A percentile compares a stretch with the other conserved stretches of the same genome.
Evolutionary conservation across 805 yeast genomes (phyloP).

Genomic region (Lipomyces spencermartinsiae): DNA sequence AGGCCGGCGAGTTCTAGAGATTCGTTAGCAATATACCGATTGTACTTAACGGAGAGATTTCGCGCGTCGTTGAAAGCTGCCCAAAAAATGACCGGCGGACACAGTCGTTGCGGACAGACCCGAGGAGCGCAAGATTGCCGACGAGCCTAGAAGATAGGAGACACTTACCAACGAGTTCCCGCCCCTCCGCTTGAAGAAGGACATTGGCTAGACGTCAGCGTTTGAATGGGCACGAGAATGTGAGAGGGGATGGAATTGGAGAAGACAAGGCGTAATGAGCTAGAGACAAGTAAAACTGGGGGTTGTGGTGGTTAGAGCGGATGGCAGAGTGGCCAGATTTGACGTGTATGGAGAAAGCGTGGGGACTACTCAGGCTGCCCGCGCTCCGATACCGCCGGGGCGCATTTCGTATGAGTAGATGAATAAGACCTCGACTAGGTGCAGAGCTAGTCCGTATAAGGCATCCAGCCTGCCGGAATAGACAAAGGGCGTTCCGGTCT

Average conservation of each 20-base stretch:
- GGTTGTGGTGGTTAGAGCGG: not conserved
- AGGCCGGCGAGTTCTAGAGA: not conserved
- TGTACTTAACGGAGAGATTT: not conserved
- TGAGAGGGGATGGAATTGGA: not conserved
- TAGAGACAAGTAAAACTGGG: not conserved
- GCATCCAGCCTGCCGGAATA: not conserved
- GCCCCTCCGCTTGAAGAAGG: constrained; percentile 34
- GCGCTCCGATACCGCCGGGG: not conserved
- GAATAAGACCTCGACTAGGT: not conserved
- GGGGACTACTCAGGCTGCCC: not conserved
- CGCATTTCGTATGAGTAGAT: too few relatives aligned
- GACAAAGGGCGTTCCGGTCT: not conserved
- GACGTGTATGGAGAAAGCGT: constrained; percentile 3
- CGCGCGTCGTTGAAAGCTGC: not conserved
- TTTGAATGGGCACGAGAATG: not conserved
- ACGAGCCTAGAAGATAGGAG: not conserved
- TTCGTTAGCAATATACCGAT: not conserved
- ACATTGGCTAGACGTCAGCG: constrained; percentile 17
- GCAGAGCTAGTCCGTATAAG: not conserved
- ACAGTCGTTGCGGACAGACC: not conserved
- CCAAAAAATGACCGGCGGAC: not conserved
- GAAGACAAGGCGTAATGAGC: not conserved
- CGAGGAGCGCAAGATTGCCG: not conserved
- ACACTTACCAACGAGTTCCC: constrained; percentile 20
- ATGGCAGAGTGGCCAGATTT: not conserved